A percentile compares a stretch with the other conserved stretches of the same genome.
phyloP scores from a whole-genome alignment of 352 stramenopile genomes.

The Saprolegnia diclina region DNA sequence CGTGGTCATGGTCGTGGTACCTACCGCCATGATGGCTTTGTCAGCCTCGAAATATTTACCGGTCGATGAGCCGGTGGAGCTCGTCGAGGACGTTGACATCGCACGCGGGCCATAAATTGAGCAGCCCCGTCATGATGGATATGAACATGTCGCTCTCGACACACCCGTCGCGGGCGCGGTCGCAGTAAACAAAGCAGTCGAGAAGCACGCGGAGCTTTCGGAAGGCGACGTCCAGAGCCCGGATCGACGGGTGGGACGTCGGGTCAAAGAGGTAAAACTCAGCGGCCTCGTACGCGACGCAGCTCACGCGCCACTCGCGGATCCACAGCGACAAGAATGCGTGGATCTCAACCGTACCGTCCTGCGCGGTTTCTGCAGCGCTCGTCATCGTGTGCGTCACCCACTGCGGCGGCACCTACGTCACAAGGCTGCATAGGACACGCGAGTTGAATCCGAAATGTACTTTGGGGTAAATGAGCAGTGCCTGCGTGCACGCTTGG shows the following conservation, averaged over 20 bases:
- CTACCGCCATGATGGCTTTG: neutral
- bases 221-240: neutral
- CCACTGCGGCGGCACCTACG: neutral
- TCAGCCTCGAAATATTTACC: neutral
- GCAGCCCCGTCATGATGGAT: constrained; percentile 8
- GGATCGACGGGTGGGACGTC: neutral
- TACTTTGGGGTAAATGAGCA: constrained; percentile 5
- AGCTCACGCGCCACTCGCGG: neutral
- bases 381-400: constrained; percentile 3
- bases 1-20: constrained; percentile 39
- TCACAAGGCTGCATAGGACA: too few relatives aligned
- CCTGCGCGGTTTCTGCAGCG: neutral
- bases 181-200: constrained; percentile 26
- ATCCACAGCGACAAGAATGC: constrained; percentile 14
- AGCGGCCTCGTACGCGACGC: neutral
- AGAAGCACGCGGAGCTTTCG: neutral
- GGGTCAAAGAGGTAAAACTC: constrained; percentile 2
- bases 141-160: constrained; percentile 8
- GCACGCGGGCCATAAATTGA: constrained; percentile 7
- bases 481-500: neutral
- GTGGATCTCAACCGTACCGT: constrained; percentile 19
- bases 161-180: constrained; percentile 21
- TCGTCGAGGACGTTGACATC: neutral
- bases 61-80: neutral
- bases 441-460: neutral